These are phyloP conservation scores for Cinnamomum micranthum DNA, from an alignment of 164 flowering plant species.

Conservation along the genomic window DNA sequence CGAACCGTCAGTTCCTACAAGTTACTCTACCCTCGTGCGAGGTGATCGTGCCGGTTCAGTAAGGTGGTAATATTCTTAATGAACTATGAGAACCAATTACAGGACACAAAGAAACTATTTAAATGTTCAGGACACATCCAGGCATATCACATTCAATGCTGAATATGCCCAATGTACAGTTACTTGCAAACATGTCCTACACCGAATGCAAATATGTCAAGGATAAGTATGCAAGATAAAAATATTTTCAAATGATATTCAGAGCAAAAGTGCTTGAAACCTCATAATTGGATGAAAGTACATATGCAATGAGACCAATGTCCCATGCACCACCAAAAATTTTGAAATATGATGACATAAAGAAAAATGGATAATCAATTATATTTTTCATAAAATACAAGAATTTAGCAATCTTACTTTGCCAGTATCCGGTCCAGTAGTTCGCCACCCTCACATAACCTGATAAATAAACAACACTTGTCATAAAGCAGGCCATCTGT, in stretches of 20 bases:
- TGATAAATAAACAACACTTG: constrained; percentile 18
- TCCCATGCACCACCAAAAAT: neutral
- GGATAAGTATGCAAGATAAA: too few species aligned
- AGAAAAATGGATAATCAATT: neutral
- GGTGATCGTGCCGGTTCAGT: too few species aligned
- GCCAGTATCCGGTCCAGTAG: constrained; percentile 87
- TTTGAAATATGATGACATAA: neutral
- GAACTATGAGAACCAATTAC: neutral
- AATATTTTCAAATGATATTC: neutral
- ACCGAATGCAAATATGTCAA: neutral
- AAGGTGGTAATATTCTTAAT: neutral
- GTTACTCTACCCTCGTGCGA: too few species aligned
- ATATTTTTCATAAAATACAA: neutral
- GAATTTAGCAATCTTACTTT: constrained; percentile 52
- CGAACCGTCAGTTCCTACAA: too few species aligned
- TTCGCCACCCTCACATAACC: constrained; percentile 99
- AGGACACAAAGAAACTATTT: neutral
- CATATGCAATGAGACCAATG: neutral
- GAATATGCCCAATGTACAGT: neutral
- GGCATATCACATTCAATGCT: neutral
- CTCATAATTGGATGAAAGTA: neutral
- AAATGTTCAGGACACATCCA: neutral
- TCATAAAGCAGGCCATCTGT: neutral
- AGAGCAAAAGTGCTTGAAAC: neutral
- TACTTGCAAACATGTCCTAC: neutral